Conservation (phyloP, 2,329 filamentous ascomycete genomes). For the Pseudopyrenochaeta lycopersici region DNA sequence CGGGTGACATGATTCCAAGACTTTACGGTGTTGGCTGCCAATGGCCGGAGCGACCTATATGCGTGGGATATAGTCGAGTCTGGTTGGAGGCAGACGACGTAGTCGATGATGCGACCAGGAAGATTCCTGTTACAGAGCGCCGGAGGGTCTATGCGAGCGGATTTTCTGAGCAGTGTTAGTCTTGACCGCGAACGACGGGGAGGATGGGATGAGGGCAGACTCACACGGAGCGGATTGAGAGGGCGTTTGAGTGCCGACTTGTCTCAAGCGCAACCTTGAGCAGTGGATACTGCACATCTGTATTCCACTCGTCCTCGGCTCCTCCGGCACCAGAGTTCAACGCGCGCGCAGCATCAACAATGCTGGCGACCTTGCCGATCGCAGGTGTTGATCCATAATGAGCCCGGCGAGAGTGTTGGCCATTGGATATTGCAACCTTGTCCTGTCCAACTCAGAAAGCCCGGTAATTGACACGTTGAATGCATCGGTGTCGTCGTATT, state of each 20-base stretch:
- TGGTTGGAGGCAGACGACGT: slow-evolving; percentile 30
- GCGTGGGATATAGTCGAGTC: slow-evolving; percentile 21
- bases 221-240: slow-evolving; percentile 26
- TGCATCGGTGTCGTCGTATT: slow-evolving; percentile 16
- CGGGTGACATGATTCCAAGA: slow-evolving; percentile 30
- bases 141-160: slow-evolving; percentile 26
- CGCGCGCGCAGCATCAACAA: slow-evolving; percentile 21
- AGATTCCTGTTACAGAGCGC: slow-evolving; percentile 23
- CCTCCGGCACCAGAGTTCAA: slow-evolving; percentile 23
- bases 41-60: slow-evolving; percentile 19
- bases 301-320: slow-evolving; percentile 33
- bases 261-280: slow-evolving; percentile 30
- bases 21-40: slow-evolving; percentile 18
- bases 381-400: slow-evolving; percentile 22
- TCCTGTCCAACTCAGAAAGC: slow-evolving; percentile 12
- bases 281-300: slow-evolving; percentile 28
- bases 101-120: slow-evolving; percentile 31
- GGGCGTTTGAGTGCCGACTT: slow-evolving; percentile 17
- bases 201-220: slow-evolving; percentile 8
- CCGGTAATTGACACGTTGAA: slow-evolving; percentile 8
- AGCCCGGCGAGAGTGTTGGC: slow-evolving; percentile 19
- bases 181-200: not conserved
- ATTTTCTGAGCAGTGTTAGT: slow-evolving; percentile 21
- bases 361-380: slow-evolving; percentile 14
- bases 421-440: slow-evolving; percentile 21